Conservation (phyloP, 106 monocot genomes). For the Cymbidium sinense region DNA sequence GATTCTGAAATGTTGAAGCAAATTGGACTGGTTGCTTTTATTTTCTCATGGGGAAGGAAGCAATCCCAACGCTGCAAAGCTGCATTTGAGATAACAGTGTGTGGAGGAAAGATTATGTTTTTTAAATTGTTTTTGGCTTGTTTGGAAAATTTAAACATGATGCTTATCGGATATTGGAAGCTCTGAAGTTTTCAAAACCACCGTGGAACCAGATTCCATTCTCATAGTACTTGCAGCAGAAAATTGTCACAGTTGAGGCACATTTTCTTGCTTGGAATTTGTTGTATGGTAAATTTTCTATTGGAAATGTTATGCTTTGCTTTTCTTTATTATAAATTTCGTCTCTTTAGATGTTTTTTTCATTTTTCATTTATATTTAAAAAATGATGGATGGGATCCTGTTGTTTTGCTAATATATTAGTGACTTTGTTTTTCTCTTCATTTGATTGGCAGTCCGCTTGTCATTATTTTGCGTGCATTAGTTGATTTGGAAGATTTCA, state of each 20-base stretch:
- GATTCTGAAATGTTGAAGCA: too few relatives aligned
- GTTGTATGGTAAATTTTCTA: neutral
- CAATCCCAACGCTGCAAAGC: neutral
- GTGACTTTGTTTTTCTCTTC: neutral
- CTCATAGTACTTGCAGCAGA: neutral
- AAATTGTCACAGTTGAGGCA: too few relatives aligned
- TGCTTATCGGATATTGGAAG: neutral
- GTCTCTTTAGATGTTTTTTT: neutral
- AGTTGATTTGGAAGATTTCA: constrained; percentile 18
- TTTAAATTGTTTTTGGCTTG: neutral
- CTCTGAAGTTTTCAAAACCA: neutral
- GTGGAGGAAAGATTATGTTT: neutral
- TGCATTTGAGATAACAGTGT: neutral
- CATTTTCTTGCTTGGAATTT: too few relatives aligned
- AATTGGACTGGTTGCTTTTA: too few relatives aligned
- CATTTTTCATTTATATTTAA: neutral
- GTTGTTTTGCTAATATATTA: neutral
- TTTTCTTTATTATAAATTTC: neutral
- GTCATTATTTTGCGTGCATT: constrained; percentile 41
- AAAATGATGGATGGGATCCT: neutral
- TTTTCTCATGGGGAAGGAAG: neutral
- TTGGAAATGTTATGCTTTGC: neutral
- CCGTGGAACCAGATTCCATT: neutral
- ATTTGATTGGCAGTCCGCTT: constrained; percentile 53
- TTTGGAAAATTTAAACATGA: neutral